These are phyloP conservation scores for Penicillium expansum DNA, from an alignment of 2,329 filamentous ascomycete species.

Conservation along the genomic window DNA sequence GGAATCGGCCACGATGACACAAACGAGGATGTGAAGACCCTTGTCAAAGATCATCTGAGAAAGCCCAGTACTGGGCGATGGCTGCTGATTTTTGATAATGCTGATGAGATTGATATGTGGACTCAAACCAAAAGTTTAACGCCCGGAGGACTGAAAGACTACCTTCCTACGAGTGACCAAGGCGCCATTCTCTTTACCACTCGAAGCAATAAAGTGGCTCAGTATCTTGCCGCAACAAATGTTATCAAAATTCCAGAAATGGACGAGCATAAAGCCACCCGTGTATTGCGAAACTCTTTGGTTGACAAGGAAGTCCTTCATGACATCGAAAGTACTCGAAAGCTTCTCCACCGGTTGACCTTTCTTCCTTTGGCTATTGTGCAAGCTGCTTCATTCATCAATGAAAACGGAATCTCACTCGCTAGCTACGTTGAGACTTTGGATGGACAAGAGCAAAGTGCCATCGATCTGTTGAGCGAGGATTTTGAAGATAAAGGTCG, in stretches of 20 bases:
- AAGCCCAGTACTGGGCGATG: slow-evolving; percentile 16
- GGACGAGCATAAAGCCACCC: slow-evolving; percentile 7
- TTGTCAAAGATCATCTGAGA: slow-evolving; percentile 17
- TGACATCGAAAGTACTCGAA: slow-evolving; percentile 2
- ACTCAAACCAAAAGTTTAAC: neutral
- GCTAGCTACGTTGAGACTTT: slow-evolving; percentile 19
- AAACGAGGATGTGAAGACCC: slow-evolving; percentile 7
- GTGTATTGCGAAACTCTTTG: slow-evolving; percentile 18
- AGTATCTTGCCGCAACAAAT: slow-evolving; percentile 18
- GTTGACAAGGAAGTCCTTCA: slow-evolving; percentile 15
- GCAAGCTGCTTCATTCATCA: slow-evolving; percentile 33
- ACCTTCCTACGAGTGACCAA: slow-evolving; percentile 21
- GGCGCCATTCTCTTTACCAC: slow-evolving; percentile 34
- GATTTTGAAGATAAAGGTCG: slow-evolving; percentile 32
- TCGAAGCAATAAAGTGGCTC: slow-evolving; percentile 21
- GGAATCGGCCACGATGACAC: neutral
- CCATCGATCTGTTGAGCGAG: slow-evolving; percentile 26
- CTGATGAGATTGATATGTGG: slow-evolving; percentile 28
- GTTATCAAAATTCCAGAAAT: slow-evolving; percentile 20
- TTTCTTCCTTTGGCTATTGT: slow-evolving; percentile 33
- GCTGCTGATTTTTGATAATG: slow-evolving; percentile 34
- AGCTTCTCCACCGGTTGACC: slow-evolving; percentile 22
- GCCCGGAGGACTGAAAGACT: neutral
- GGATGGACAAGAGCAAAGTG: slow-evolving; percentile 20
- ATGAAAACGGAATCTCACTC: slow-evolving; percentile 18